These are phyloP conservation scores for Peronospora belbahrii DNA, from an alignment of 352 stramenopile species.

Conservation along the genomic window DNA sequence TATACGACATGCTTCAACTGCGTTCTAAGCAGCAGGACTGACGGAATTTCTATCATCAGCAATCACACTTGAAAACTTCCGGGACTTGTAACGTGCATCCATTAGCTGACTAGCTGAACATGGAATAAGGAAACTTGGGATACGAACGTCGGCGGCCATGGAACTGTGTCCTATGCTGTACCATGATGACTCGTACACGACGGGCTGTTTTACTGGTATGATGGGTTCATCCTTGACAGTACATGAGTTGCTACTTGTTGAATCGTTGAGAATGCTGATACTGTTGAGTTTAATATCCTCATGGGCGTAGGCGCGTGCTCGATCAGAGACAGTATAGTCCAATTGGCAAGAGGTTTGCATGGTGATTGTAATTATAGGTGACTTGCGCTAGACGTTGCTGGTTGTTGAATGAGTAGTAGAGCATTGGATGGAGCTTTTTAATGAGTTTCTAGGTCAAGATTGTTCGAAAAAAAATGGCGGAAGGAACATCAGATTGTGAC, in stretches of 20 bases:
- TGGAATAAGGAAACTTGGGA: slow-evolving; percentile 52
- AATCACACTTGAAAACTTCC: slow-evolving; percentile 12
- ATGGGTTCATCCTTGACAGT: not conserved
- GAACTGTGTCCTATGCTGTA: slow-evolving; percentile 17
- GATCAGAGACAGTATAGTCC: slow-evolving; percentile 8
- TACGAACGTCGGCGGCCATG: slow-evolving; percentile 36
- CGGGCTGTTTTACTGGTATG: not conserved
- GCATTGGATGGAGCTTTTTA: not conserved
- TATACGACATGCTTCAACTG: not conserved
- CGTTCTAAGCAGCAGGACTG: slow-evolving; percentile 14
- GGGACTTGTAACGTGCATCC: slow-evolving; percentile 39
- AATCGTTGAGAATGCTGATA: slow-evolving; percentile 5
- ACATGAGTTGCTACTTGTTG: not conserved
- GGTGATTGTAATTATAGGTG: not conserved
- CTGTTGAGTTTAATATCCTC: slow-evolving; percentile 5
- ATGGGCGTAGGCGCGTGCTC: no score
- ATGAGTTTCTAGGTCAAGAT: slow-evolving; percentile 2
- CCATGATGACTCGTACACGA: slow-evolving; percentile 19
- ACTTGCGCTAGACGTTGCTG: slow-evolving; percentile 7
- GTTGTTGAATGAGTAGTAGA: slow-evolving; percentile 10
- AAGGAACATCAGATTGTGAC: slow-evolving; percentile 8
- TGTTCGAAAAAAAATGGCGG: slow-evolving; percentile 1
- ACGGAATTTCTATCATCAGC: slow-evolving; percentile 3
- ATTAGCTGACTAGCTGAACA: slow-evolving; percentile 46
- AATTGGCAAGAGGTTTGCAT: slow-evolving; percentile 17